Percentiles rank a stretch among this genome's conserved stretches.
Evolutionary conservation across 2,329 filamentous ascomycete species (phyloP).

Genomic region (Sclerotinia subarctica): DNA sequence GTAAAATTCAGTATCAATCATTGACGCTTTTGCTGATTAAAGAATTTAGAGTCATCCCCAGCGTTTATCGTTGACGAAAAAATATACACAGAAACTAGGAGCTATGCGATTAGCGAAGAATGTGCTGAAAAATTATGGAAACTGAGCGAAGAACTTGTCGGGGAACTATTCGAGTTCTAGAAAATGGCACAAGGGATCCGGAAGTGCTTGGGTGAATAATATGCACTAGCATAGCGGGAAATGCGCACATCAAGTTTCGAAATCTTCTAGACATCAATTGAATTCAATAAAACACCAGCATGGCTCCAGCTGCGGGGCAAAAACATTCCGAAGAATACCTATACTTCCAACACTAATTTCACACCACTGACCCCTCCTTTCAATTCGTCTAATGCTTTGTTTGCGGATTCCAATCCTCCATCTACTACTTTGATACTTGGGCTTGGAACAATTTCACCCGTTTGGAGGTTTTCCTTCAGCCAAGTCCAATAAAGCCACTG

Average conservation of each 20-base stretch:
- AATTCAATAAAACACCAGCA: not conserved
- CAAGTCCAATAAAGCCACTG: slow-evolving; percentile 27
- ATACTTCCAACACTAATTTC: slow-evolving; percentile 39
- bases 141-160: not conserved
- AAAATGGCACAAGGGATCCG: not conserved
- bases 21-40: not conserved
- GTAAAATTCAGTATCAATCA: not conserved
- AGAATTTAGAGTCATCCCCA: not conserved
- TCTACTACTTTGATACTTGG: slow-evolving; percentile 42
- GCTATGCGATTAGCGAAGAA: slow-evolving; percentile 5
- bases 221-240: not conserved
- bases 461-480: slow-evolving; percentile 31
- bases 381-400: slow-evolving; percentile 43
- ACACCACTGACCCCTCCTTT: slow-evolving; percentile 44
- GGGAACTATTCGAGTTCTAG: not conserved
- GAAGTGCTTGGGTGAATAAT: not conserved
- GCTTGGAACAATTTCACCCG: slow-evolving; percentile 36
- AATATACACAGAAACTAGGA: not conserved
- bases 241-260: not conserved
- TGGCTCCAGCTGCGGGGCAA: not conserved
- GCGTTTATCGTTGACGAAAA: not conserved
- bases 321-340: not conserved
- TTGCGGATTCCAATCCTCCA: slow-evolving; percentile 37
- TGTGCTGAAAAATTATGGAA: not conserved
- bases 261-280: not conserved